These are phyloP conservation scores for Xerocomus subilludens DNA, from an alignment of 1,284 basidiomycete genomes.

Conservation along the genomic window DNA sequence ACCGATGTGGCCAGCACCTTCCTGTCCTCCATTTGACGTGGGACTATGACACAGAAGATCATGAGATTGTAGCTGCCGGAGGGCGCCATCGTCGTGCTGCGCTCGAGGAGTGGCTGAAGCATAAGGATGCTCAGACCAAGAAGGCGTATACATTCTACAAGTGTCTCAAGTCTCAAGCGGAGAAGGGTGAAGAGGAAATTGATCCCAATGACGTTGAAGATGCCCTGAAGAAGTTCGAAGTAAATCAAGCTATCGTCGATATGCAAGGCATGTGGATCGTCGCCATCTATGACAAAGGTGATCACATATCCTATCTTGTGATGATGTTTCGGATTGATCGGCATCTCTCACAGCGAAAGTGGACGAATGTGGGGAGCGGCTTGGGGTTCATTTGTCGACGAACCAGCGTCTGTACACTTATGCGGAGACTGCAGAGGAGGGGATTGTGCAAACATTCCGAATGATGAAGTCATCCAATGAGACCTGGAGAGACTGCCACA, in stretches of 20 bases:
- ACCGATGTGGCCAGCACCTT: not conserved
- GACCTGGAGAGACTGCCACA: not conserved
- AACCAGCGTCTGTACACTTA: constrained; percentile 15
- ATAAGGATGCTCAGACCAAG: not conserved
- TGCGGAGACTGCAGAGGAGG: constrained; percentile 2
- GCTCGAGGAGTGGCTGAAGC: not conserved
- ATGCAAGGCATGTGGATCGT: constrained; percentile 14
- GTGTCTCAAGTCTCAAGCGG: not conserved
- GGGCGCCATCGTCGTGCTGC: not conserved
- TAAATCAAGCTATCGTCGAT: not conserved
- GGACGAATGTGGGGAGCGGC: not conserved
- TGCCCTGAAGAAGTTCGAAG: not conserved
- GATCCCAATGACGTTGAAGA: not conserved
- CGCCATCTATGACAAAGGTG: constrained; percentile 3
- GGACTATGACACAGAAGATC: not conserved
- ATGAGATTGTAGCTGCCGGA: not conserved
- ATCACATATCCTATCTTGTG: not conserved
- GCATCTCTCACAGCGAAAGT: not conserved
- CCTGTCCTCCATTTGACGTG: not conserved
- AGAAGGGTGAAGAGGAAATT: not conserved
- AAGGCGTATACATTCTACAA: not conserved
- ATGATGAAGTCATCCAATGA: not conserved
- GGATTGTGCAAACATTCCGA: constrained; percentile 6
- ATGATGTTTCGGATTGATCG: too few species aligned
- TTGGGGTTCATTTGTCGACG: constrained; percentile 8